Conservation (phyloP, 352 stramenopile species). For the Aphanomyces astaci region DNA sequence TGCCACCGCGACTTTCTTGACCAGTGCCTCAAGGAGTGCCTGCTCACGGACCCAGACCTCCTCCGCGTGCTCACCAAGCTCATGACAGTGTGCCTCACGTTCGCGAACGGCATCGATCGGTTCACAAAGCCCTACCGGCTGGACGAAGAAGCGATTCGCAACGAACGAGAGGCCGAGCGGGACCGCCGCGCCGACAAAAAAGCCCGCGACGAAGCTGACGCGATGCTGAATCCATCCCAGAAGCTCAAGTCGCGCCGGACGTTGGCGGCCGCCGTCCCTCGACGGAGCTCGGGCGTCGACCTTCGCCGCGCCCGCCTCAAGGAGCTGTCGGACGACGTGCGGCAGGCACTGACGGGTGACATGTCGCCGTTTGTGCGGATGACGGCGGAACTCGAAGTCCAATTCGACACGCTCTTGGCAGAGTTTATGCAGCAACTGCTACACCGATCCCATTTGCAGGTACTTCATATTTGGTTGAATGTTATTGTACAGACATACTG, state of each 20-base stretch:
- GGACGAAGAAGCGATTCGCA: conserved; percentile 82
- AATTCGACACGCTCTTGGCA: conserved; percentile 79
- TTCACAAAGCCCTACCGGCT: conserved; percentile 80
- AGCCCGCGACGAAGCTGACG: conserved; percentile 63
- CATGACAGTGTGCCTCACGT: conserved; percentile 94
- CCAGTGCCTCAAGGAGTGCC: conserved; percentile 93
- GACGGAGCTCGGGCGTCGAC: conserved; percentile 62
- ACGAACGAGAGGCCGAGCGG: conserved; percentile 62
- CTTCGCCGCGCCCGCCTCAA: conserved; percentile 73
- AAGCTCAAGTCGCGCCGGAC: conserved; percentile 28
- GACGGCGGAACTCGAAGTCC: conserved; percentile 71
- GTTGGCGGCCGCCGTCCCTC: conserved; percentile 39
- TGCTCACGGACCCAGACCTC: conserved; percentile 94
- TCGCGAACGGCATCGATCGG: conserved; percentile 90
- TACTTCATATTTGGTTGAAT: too few relatives aligned
- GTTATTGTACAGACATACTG: too few relatives aligned
- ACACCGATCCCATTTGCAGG: conserved; percentile 70
- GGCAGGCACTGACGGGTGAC: conserved; percentile 52
- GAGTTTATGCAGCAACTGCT: conserved; percentile 87
- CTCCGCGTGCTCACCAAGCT: conserved; percentile 92
- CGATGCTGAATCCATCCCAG: conserved; percentile 53
- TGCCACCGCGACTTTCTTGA: conserved; percentile 95
- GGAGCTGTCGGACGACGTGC: conserved; percentile 68
- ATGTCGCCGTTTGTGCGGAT: conserved; percentile 61
- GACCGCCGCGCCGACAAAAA: conserved; percentile 75